Conservation (phyloP, 2,329 filamentous ascomycete species). For the Chlorencoelia australis region DNA sequence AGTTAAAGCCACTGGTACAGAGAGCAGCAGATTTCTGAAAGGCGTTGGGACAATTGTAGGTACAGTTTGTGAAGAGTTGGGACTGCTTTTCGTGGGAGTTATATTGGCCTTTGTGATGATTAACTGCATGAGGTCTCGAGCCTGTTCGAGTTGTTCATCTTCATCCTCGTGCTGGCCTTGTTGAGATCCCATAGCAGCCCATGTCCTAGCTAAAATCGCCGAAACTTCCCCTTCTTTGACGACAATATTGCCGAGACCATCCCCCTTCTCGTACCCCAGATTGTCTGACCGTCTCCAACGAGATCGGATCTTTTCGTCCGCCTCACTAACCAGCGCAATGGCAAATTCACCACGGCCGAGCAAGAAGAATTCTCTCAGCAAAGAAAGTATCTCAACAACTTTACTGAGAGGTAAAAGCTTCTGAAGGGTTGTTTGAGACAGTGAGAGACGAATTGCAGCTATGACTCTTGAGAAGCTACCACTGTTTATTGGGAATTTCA, state of each 20-base stretch:
- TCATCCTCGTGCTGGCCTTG: slow-evolving; percentile 65
- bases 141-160: slow-evolving; percentile 70
- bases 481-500: slow-evolving; percentile 65
- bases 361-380: slow-evolving; percentile 80
- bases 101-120: slow-evolving; percentile 42
- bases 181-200: slow-evolving; percentile 68
- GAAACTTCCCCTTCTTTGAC: slow-evolving; percentile 83
- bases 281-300: slow-evolving; percentile 58
- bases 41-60: slow-evolving; percentile 33
- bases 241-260: slow-evolving; percentile 50
- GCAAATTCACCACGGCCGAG: slow-evolving; percentile 87
- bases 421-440: slow-evolving; percentile 77
- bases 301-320: slow-evolving; percentile 67
- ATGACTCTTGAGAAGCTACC: slow-evolving; percentile 63
- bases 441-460: slow-evolving; percentile 63
- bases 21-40: slow-evolving; percentile 76
- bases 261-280: slow-evolving; percentile 45
- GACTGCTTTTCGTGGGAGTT: slow-evolving; percentile 24
- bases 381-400: slow-evolving; percentile 65
- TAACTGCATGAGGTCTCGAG: slow-evolving; percentile 65
- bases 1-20: slow-evolving; percentile 59
- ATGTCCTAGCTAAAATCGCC: slow-evolving; percentile 65
- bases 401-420: slow-evolving; percentile 68
- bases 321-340: slow-evolving; percentile 73
- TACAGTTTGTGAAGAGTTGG: slow-evolving; percentile 13